A percentile compares a stretch with the other conserved stretches of the same genome.
Conservation (phyloP, 2,329 filamentous ascomycete genomes). For the Sporothrix mexicana region DNA sequence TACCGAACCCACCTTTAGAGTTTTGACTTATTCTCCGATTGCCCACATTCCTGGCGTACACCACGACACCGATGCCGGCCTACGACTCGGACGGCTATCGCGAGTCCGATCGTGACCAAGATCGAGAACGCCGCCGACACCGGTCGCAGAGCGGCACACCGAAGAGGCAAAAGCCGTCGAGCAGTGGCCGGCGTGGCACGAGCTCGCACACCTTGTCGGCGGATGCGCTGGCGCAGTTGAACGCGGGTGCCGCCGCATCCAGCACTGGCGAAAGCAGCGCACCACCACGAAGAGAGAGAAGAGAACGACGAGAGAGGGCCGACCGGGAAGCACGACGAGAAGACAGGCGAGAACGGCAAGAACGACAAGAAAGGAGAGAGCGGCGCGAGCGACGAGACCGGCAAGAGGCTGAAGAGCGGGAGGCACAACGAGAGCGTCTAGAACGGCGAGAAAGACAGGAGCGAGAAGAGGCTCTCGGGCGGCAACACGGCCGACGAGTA, state of each 20-base stretch:
- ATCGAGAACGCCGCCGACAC: slow-evolving; percentile 25
- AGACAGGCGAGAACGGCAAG: neutral
- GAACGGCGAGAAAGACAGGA: slow-evolving; percentile 20
- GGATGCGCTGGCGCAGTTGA: slow-evolving; percentile 42
- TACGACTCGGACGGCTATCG: slow-evolving; percentile 29
- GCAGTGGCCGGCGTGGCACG: slow-evolving; percentile 32
- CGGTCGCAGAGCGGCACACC: slow-evolving; percentile 33
- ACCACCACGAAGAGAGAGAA: slow-evolving; percentile 44
- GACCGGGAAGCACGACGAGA: slow-evolving; percentile 13
- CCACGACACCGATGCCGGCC: slow-evolving; percentile 19
- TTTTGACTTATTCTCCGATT: neutral
- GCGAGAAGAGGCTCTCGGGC: slow-evolving; percentile 20
- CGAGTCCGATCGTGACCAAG: slow-evolving; percentile 25
- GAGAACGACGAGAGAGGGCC: slow-evolving; percentile 41
- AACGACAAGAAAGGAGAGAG: slow-evolving; percentile 32
- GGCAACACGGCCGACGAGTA: slow-evolving; percentile 1
- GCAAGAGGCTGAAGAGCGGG: slow-evolving; percentile 33
- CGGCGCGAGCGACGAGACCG: slow-evolving; percentile 34
- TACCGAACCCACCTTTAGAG: neutral
- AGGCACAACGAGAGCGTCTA: slow-evolving; percentile 31
- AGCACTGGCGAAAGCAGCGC: slow-evolving; percentile 14
- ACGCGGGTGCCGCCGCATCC: slow-evolving; percentile 34
- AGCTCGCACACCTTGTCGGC: slow-evolving; percentile 40
- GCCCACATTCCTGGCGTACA: slow-evolving; percentile 7
- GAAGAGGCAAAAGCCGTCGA: slow-evolving; percentile 38